phyloP scores from a whole-genome alignment of 2,329 filamentous ascomycete species.

The Diplodia scrobiculata region DNA sequence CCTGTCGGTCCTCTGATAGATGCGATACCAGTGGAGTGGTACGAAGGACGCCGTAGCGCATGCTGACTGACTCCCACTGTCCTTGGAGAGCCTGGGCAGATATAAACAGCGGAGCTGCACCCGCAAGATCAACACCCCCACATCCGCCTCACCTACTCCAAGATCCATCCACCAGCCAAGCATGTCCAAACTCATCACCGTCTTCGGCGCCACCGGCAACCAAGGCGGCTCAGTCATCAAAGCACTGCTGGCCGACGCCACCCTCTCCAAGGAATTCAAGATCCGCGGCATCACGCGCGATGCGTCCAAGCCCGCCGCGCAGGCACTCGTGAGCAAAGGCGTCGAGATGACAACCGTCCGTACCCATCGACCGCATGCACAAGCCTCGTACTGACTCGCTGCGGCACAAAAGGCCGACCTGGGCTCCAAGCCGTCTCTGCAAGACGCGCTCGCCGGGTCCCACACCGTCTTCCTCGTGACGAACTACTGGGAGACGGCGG shows the following conservation, averaged over 20 bases:
- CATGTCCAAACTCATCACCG: conserved; percentile 52
- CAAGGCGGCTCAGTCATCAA: conserved; percentile 60
- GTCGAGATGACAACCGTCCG: conserved; percentile 45
- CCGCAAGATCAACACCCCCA: too few species aligned
- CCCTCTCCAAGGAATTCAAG: conserved; percentile 35
- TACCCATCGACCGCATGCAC: neutral
- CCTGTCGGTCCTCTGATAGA: too few species aligned
- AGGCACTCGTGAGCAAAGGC: conserved; percentile 50
- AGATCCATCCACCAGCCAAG: neutral
- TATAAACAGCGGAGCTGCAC: too few species aligned
- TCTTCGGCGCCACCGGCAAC: conserved; percentile 62
- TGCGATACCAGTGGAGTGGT: too few species aligned
- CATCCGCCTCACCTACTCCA: neutral
- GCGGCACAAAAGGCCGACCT: conserved; percentile 46
- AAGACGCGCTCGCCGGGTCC: conserved; percentile 34
- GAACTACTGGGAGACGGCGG: conserved; percentile 27
- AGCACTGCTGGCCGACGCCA: conserved; percentile 38
- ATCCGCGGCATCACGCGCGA: conserved; percentile 62
- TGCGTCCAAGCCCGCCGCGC: conserved; percentile 48
- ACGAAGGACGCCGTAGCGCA: too few species aligned
- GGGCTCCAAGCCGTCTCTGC: conserved; percentile 34
- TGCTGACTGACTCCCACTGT: too few species aligned
- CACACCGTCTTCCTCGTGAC: conserved; percentile 40
- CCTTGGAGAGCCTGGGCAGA: too few species aligned
- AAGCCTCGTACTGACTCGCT: conserved; percentile 37